Base-by-base conservation (phyloP, 2,329 filamentous ascomycete genomes). In the Aurifilum marmelostoma region DNA sequence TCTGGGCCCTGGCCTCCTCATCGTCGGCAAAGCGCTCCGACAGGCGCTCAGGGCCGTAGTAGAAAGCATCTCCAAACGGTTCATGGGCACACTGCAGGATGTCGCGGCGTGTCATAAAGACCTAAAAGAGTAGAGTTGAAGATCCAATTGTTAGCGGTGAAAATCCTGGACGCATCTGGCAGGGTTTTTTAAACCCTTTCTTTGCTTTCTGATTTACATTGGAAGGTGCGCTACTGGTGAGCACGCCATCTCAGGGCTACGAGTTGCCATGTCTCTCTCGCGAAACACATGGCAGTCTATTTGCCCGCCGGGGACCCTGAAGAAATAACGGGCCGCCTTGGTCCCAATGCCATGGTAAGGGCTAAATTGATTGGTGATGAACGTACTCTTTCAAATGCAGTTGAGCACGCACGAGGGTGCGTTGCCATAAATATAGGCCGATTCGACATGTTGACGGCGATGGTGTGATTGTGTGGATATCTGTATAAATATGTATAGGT, bases 21-120 rank as follows among this genome's bases (percentile, higher is more conserved):
- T 97, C 92, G 59, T 91, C 79, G 76, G 90, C 90, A 77, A 93
- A 99, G 75, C 96, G 89, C 65, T 87, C 83, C 76, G 92, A 90
- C 74, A 98, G 85, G 74, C 93, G 88, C 82, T 99, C 96, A 8
- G 95, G 94, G 65, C 96, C 95, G 77, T 91, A 98, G 83, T 98
- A 98, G 78, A 95, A 98, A 71, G 94, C 92, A 81, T 98, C 96
- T 66, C 95, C 95, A 80, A 98, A 98, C 6, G 96, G 96, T 83
- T 99, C 96, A 80, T 98, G 96, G 75, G 96, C 85, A 78, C 93
- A 97, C 75, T 91, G 85, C 70, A 98, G 87, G 66, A 86, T 89
- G 76, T 97, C 91, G 74, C 88, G 88, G 74, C 93, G 91, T 75
- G 94, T 97, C 95, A 98, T 97, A 80, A 99, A 98, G 73, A 98